Base-by-base conservation (phyloP, 345 rosid species). In the Syzygium jambos region DNA sequence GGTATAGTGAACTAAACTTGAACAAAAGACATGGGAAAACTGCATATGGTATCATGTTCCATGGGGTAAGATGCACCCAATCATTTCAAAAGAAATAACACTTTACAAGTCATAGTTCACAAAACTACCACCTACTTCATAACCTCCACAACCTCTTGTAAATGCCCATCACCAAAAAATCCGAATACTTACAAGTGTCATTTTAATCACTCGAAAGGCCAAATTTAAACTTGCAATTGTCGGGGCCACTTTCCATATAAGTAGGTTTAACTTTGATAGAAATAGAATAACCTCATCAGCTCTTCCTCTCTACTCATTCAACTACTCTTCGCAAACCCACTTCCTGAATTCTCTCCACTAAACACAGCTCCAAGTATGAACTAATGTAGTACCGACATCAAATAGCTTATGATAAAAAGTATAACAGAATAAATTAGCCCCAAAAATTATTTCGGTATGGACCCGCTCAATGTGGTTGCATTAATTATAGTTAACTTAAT, bases 281-380 rank as follows among this genome's bases (percentile, higher is more conserved):
- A 9, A 1, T 73, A 73, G 80, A 73, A 10, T 73, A 73, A 38
- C 4, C 27, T 73, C 80, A 19, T 73, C 27, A 73, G 1, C 49
- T 73, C 80, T 73, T 38, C 23, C 46, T 30, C 80, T 73, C 80
- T 73, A 1, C 7, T 73, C 80, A 38, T 34, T 38, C 8, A 5
- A 8, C 0, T 2, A 0, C 80, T 10, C 49, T 38, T 10, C 15
- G 1, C 23, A 30, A 13, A 9, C 80, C 0, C 46, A 68, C 14
- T 0, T 68, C 6, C 49, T 38, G 14, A 73, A 5, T 68, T 68
- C 12, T 19, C 14, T 73, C 27, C 46, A 4, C 25, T 38, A 34
- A 34, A 73, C 0, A 19, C 0, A 0, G 49, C 25, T 34, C 12
- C 14, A 19, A 34, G 22, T 16, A 65, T 17, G 80, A 73, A 73